Conservation (phyloP, 2,329 filamentous ascomycete species). For the Lomentospora prolificans region DNA sequence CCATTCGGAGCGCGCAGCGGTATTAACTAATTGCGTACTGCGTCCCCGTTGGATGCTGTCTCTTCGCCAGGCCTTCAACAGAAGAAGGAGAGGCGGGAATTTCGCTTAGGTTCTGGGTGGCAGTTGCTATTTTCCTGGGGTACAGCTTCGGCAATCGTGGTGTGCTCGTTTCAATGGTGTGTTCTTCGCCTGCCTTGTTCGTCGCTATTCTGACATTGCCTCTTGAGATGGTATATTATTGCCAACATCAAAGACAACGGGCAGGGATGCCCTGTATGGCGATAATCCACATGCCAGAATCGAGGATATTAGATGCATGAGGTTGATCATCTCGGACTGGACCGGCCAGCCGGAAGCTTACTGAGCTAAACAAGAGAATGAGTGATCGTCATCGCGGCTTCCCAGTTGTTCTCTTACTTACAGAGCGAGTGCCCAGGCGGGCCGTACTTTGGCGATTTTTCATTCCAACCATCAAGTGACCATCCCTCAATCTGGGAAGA, state of each 20-base stretch:
- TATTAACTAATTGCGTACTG: neutral
- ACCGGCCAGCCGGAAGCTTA: neutral
- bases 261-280: neutral
- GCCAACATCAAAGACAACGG: too few species aligned
- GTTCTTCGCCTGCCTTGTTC: neutral
- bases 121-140: conserved; percentile 1
- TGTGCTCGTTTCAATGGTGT: neutral
- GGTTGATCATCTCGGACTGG: neutral
- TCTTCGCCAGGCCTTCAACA: too few species aligned
- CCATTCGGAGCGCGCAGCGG: neutral
- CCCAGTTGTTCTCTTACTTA: neutral
- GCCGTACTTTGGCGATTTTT: neutral
- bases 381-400: too few species aligned
- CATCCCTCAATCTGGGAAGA: neutral
- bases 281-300: neutral
- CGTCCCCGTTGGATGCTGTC: too few species aligned
- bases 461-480: neutral
- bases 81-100: neutral
- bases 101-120: neutral
- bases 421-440: too few species aligned
- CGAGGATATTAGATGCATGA: neutral
- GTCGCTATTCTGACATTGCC: neutral
- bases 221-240: too few species aligned
- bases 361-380: neutral
- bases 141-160: neutral